A percentile compares a stretch with the other conserved stretches of the same genome.
Evolutionary conservation across 2,329 filamentous ascomycete genomes (phyloP).

Genomic region (Pyrenophora teres): DNA sequence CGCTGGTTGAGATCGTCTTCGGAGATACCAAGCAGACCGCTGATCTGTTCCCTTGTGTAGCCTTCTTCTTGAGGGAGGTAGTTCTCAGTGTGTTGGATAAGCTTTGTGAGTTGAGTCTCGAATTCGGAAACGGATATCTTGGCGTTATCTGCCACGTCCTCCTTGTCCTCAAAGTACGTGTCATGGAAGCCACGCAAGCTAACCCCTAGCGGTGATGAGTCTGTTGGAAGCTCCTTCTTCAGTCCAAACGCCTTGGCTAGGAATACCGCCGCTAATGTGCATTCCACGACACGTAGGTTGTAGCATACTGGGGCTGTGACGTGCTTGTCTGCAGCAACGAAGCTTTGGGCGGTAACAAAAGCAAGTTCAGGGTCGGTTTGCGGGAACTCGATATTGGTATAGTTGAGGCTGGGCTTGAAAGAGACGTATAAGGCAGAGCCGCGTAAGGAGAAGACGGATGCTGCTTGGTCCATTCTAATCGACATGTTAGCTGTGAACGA

Average conservation of each 20-base stretch:
- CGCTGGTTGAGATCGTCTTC: conserved; percentile 73
- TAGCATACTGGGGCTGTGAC: conserved; percentile 93
- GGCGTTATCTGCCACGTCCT: conserved; percentile 54
- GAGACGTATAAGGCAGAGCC: conserved; percentile 88
- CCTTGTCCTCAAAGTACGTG: conserved; percentile 68
- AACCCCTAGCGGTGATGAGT: conserved; percentile 80
- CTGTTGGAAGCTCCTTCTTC: conserved; percentile 67
- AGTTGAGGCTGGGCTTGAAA: conserved; percentile 79
- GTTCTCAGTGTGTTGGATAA: conserved; percentile 71
- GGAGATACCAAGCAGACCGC: conserved; percentile 69
- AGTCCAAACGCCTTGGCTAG: conserved; percentile 64
- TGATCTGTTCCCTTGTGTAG: conserved; percentile 87
- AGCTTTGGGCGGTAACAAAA: conserved; percentile 93
- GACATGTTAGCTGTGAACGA: conserved; percentile 24
- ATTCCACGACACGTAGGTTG: conserved; percentile 95
- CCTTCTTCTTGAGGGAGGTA: conserved; percentile 79
- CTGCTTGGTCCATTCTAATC: conserved; percentile 90
- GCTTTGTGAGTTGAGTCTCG: conserved; percentile 69
- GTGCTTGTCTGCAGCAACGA: conserved; percentile 92
- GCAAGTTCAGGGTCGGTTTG: conserved; percentile 79
- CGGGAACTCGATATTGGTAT: conserved; percentile 80
- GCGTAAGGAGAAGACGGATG: conserved; percentile 88
- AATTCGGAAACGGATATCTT: conserved; percentile 52
- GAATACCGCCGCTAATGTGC: conserved; percentile 79
- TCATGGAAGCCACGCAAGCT: conserved; percentile 87